phyloP scores from a whole-genome alignment of 2,329 filamentous ascomycete species.

The Cytospora paraplurivora region DNA sequence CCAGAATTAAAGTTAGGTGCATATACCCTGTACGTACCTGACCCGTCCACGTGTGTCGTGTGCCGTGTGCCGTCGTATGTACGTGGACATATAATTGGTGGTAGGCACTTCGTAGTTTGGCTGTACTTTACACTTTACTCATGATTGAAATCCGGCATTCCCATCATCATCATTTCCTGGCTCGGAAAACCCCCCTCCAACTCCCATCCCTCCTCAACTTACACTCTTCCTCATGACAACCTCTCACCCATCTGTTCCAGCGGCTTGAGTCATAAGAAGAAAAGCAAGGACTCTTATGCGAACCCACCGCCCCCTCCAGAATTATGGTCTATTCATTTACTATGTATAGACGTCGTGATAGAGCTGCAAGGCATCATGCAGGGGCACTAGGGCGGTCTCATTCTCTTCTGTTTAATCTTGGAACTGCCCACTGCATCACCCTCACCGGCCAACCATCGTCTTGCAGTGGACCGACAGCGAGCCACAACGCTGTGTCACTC shows the following conservation, averaged over 20 bases:
- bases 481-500: constrained; percentile 13
- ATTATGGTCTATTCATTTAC: neutral
- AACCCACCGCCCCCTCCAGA: neutral
- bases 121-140: too few relatives aligned
- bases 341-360: neutral
- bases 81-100: neutral
- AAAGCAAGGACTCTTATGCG: neutral
- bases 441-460: constrained; percentile 8
- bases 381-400: constrained; percentile 5
- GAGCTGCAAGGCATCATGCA: constrained; percentile 15
- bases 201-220: neutral
- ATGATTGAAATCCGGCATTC: constrained; percentile 7
- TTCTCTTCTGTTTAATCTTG: neutral
- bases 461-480: constrained; percentile 14
- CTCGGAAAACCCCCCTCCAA: too few relatives aligned
- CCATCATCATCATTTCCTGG: neutral
- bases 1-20: neutral
- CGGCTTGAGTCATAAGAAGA: neutral
- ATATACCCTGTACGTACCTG: neutral
- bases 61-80: neutral
- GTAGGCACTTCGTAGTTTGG: too few relatives aligned
- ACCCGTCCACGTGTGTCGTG: neutral
- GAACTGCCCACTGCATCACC: neutral
- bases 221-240: neutral
- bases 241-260: neutral